Conservation (phyloP, 2,329 filamentous ascomycete genomes). For the Aspergillus aculeatinus region DNA sequence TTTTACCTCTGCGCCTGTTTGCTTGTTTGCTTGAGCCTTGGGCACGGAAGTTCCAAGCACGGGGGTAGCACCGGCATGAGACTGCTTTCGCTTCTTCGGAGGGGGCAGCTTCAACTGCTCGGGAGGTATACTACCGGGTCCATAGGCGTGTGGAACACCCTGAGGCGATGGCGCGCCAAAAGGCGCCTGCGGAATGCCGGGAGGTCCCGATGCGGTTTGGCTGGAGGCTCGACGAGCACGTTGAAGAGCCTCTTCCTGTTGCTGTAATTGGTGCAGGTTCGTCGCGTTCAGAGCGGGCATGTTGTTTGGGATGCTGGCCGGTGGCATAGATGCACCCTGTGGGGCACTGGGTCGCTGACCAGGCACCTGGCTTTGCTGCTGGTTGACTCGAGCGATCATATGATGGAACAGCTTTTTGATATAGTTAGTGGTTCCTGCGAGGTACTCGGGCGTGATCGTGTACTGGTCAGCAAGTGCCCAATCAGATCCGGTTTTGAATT, state of each 20-base stretch:
- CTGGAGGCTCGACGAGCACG: conserved; percentile 39
- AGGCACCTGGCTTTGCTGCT: conserved; percentile 29
- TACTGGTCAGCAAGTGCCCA: conserved; percentile 47
- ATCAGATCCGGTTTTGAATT: conserved; percentile 43
- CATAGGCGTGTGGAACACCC: conserved; percentile 58
- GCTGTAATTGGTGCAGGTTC: conserved; percentile 48
- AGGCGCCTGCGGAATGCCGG: conserved; percentile 53
- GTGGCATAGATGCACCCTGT: conserved; percentile 22
- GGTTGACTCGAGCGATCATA: conserved; percentile 37
- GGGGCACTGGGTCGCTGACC: conserved; percentile 25
- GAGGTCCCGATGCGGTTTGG: conserved; percentile 47
- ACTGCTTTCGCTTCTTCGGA: conserved; percentile 58
- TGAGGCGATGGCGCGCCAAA: conserved; percentile 56
- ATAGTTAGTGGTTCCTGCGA: conserved; percentile 37
- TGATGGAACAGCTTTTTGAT: conserved; percentile 44
- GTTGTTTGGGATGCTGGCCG: conserved; percentile 23
- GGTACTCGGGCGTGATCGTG: conserved; percentile 43
- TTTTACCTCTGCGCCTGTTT: conserved; percentile 38
- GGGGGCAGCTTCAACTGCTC: conserved; percentile 60
- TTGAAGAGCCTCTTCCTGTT: conserved; percentile 47
- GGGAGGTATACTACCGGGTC: conserved; percentile 52
- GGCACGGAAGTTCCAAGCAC: conserved; percentile 26
- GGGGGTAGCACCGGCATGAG: conserved; percentile 40
- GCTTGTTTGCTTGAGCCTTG: conserved; percentile 31
- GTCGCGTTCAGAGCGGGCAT: conserved; percentile 44